A percentile compares a stretch with the other conserved stretches of the same genome.
Conservation (phyloP, 148 eudicot genomes). For the Tetragonia tetragonoides region DNA sequence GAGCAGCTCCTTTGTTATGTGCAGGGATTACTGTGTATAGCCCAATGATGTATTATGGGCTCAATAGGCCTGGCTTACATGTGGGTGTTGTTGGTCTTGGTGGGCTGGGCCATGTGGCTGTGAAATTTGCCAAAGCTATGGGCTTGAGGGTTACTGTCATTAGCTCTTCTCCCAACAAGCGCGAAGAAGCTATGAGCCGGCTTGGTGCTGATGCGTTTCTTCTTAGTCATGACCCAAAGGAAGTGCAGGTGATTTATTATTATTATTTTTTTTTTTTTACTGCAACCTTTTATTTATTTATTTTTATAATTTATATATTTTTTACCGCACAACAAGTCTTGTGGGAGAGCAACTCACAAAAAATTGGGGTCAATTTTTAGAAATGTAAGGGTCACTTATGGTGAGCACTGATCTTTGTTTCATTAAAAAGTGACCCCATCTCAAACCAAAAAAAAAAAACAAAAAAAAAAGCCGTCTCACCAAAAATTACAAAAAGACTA, state of each 20-base stretch:
- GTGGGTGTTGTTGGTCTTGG: conserved; percentile 31
- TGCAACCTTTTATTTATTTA: too few species aligned
- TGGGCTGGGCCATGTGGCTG: conserved; percentile 33
- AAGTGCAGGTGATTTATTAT: conserved; percentile 29
- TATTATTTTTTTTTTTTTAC: too few species aligned
- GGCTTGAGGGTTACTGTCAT: conserved; percentile 24
- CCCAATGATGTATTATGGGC: conserved; percentile 21
- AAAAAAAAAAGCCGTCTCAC: too few species aligned
- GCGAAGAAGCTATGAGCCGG: conserved; percentile 22
- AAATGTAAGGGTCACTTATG: too few species aligned
- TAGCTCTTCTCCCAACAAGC: conserved; percentile 30
- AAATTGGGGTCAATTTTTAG: too few species aligned
- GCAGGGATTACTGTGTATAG: conserved; percentile 35
- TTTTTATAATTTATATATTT: too few species aligned
- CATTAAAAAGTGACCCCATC: too few species aligned
- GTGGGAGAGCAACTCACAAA: too few species aligned
- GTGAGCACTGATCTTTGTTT: too few species aligned
- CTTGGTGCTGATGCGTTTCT: conserved; percentile 30
- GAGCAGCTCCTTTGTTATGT: conserved; percentile 25
- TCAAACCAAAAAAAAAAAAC: too few species aligned
- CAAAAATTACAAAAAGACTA: too few species aligned
- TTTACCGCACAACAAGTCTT: too few species aligned
- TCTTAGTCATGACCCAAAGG: conserved; percentile 25
- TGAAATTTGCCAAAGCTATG: conserved; percentile 30
- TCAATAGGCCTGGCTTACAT: conserved; percentile 27